Evolutionary conservation across 1,139 yeast genomes (phyloP).

Genomic region (Barnettozyma hawaiiensis): DNA sequence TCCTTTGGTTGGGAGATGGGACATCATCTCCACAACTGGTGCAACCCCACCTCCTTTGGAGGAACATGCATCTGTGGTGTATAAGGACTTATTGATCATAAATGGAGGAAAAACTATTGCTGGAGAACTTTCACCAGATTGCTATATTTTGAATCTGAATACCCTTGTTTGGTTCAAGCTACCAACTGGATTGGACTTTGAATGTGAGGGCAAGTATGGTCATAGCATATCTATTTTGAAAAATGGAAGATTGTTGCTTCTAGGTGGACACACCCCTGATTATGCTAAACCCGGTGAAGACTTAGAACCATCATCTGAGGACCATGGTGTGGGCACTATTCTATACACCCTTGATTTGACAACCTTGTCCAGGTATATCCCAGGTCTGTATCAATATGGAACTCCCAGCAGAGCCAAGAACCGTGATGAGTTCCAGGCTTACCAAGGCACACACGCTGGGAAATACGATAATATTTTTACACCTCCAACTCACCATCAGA

Average conservation of each 20-base stretch:
- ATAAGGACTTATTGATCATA: conserved; percentile 73
- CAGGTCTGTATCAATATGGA: conserved; percentile 28
- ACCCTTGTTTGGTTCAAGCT: conserved; percentile 71
- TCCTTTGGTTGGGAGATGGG: conserved; percentile 65
- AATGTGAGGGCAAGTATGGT: conserved; percentile 91
- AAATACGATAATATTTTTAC: conserved; percentile 18
- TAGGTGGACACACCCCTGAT: conserved; percentile 89
- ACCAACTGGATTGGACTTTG: conserved; percentile 42
- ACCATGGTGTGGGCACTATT: conserved; percentile 50
- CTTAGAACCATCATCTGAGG: conserved; percentile 42
- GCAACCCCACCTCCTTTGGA: conserved; percentile 79
- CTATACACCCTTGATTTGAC: conserved; percentile 56
- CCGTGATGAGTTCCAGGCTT: conserved; percentile 18
- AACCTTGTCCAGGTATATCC: conserved; percentile 29
- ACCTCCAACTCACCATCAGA: conserved; percentile 17
- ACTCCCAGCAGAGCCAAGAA: conserved; percentile 16
- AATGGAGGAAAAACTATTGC: conserved; percentile 86
- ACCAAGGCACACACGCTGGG: conserved; percentile 1
- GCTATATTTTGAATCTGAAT: conserved; percentile 72
- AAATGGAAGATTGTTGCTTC: conserved; percentile 65
- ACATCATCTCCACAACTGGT: conserved; percentile 36
- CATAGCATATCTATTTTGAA: conserved; percentile 78
- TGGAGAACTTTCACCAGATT: conserved; percentile 63
- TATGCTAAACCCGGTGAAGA: conserved; percentile 44
- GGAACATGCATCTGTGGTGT: conserved; percentile 83